Base-by-base conservation (phyloP, 2,329 filamentous ascomycete genomes). In the Phoma herbarum region DNA sequence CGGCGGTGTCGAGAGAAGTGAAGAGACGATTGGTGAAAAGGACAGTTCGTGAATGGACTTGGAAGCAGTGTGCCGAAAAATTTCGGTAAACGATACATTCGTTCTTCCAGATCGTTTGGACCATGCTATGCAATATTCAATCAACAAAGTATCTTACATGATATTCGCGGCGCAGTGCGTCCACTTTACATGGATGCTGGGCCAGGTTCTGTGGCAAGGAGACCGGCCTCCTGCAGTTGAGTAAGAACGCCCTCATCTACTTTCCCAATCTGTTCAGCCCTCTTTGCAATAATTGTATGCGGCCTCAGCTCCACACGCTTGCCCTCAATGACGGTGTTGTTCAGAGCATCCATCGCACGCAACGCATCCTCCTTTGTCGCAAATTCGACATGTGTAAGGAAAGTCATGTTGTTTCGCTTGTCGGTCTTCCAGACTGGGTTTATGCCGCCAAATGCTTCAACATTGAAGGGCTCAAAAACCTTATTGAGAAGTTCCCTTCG, bases 351-450 rank as follows among this genome's bases (percentile, higher is more conserved):
- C 2, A 63, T 50, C 28, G 67, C 70, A 9, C 58, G 48, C 1
- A 69, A 63, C 2, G 67, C 68, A 29, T 64, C 68, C 11, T 66
- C 55, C 29, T 65, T 71, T 4, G 70, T 67, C n/a, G 28, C 42
- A 31, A 73, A 71, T 31, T 73, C 70, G 7, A 71, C 51, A 23
- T 53, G 47, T 50, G 62, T 61, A 10, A 71, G 35, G 39, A 67
- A 33, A 3, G 28, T 23, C 11, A 9, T 35, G 18, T 20, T 8
- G 11, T n/a, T 10, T 12, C 26, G 14, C 25, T 7, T 35, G 8
- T 52, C 37, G 14, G 2, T 9, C 37, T 20, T 63, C 18, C 47
- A 60, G 44, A 62, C 64, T 2, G 52, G 50, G 14, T 43, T n/a
- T 2, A 67, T 8, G 0, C 11, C 22, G 12, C 70, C 50, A 6